These are phyloP conservation scores for Penicillium diatomitis DNA, from an alignment of 495 filamentous ascomycete genomes.

Conservation along the genomic window DNA sequence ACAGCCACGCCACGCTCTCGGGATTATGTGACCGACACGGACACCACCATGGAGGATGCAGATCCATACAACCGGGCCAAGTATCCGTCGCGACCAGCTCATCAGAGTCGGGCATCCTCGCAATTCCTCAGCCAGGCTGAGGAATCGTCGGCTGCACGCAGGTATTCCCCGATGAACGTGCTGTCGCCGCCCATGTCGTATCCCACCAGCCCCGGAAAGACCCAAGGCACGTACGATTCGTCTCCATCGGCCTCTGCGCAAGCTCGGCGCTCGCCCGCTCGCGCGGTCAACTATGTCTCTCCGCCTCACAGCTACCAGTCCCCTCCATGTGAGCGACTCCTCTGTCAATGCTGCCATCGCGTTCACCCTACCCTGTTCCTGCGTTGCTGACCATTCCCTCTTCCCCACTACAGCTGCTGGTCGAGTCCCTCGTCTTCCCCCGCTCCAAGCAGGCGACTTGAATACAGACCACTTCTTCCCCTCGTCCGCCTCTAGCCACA, in stretches of 20 bases:
- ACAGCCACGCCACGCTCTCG: conserved; percentile 55
- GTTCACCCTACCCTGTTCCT: no score
- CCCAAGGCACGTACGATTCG: conserved; percentile 40
- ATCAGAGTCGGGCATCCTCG: conserved; percentile 52
- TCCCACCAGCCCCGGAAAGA: conserved; percentile 48
- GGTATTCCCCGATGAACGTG: conserved; percentile 92
- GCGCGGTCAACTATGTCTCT: conserved; percentile 47
- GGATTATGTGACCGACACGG: conserved; percentile 61
- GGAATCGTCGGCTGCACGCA: conserved; percentile 72
- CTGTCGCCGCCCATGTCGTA: conserved; percentile 55
- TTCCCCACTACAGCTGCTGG: background rate
- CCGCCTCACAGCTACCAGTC: conserved; percentile 59
- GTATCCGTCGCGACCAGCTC: conserved; percentile 62
- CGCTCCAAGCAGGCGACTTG: conserved; percentile 56
- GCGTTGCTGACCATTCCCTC: background rate
- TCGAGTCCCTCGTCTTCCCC: conserved; percentile 48
- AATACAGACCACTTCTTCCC: conserved; percentile 61
- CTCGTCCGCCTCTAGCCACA: conserved; percentile 54
- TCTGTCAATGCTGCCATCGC: background rate
- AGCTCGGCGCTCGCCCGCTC: conserved; percentile 50
- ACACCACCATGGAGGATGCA: conserved; percentile 88
- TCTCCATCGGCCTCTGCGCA: conserved; percentile 23
- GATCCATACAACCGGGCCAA: conserved; percentile 76
- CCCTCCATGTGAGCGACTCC: conserved; percentile 42
- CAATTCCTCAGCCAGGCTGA: conserved; percentile 58